phyloP scores from a whole-genome alignment of 805 yeast genomes.

The Grigorovia humatica region DNA sequence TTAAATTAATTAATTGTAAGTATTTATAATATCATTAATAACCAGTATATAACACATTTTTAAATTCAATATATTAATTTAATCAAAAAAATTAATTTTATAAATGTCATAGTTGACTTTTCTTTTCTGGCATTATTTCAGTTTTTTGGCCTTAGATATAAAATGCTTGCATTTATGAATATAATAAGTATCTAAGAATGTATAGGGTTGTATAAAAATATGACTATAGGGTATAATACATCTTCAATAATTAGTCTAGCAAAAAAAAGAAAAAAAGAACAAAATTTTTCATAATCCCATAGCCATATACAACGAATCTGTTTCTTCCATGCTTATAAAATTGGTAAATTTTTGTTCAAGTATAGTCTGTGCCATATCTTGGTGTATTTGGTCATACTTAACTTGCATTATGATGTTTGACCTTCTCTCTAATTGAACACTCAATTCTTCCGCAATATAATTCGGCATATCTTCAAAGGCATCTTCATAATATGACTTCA shows the following conservation, averaged over 20 bases:
- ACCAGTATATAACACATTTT: constrained; percentile 2
- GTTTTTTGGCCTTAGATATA: not conserved
- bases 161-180: not conserved
- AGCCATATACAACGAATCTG: constrained; percentile 60
- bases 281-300: constrained; percentile 35
- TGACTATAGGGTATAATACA: too few relatives aligned
- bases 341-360: constrained; percentile 36
- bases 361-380: constrained; percentile 61
- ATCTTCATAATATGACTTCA: constrained; percentile 27
- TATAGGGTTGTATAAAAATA: not conserved
- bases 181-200: not conserved
- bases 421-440: constrained; percentile 27
- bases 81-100: not conserved
- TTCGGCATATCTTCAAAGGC: constrained; percentile 39
- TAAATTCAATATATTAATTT: not conserved
- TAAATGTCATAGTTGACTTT: constrained; percentile 4
- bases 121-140: not conserved
- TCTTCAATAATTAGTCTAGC: not conserved
- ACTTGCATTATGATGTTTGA: constrained; percentile 18
- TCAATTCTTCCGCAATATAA: constrained; percentile 27
- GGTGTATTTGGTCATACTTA: constrained; percentile 18
- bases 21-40: constrained; percentile 1
- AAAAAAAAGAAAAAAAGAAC: not conserved
- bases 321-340: constrained; percentile 65
- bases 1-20: constrained; percentile 28